Evolutionary conservation across 2,329 filamentous ascomycete species (phyloP).

Genomic region (Hypoxylon sp.): DNA sequence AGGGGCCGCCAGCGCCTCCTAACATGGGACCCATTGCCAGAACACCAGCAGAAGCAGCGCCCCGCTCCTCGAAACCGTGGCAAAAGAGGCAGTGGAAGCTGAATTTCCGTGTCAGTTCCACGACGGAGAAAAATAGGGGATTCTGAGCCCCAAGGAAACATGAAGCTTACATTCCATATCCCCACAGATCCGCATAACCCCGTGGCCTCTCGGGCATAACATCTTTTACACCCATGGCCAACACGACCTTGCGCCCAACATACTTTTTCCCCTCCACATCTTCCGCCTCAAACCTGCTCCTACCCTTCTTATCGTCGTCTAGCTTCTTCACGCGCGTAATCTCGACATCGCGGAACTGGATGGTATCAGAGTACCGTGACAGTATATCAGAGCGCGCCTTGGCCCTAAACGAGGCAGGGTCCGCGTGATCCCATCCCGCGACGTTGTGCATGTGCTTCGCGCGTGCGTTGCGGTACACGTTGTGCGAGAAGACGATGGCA

Average conservation of each 20-base stretch:
- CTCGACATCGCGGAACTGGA: constrained; percentile 43
- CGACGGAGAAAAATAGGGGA: background rate
- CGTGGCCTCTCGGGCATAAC: constrained; percentile 62
- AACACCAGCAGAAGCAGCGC: constrained; percentile 61
- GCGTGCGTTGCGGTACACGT: constrained; percentile 59
- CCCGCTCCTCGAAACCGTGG: constrained; percentile 71
- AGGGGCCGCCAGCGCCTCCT: constrained; percentile 35
- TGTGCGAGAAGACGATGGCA: constrained; percentile 54
- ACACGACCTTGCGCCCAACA: constrained; percentile 66
- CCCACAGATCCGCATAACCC: constrained; percentile 71
- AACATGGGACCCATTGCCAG: constrained; percentile 59
- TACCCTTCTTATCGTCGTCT: constrained; percentile 5
- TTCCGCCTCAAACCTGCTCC: constrained; percentile 48
- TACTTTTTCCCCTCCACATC: constrained; percentile 62
- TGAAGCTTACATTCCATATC: constrained; percentile 61
- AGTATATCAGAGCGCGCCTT: constrained; percentile 41
- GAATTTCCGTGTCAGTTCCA: background rate
- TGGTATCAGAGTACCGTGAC: constrained; percentile 39
- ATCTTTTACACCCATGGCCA: constrained; percentile 69
- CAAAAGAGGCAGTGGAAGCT: constrained; percentile 73
- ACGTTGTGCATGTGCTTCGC: constrained; percentile 63
- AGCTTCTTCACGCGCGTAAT: constrained; percentile 41
- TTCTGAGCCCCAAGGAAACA: constrained; percentile 14
- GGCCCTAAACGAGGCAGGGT: constrained; percentile 37
- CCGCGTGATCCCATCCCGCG: constrained; percentile 47